Evolutionary conservation across 2,329 filamentous ascomycete genomes (phyloP).

Genomic region (Diaporthe amygdali): DNA sequence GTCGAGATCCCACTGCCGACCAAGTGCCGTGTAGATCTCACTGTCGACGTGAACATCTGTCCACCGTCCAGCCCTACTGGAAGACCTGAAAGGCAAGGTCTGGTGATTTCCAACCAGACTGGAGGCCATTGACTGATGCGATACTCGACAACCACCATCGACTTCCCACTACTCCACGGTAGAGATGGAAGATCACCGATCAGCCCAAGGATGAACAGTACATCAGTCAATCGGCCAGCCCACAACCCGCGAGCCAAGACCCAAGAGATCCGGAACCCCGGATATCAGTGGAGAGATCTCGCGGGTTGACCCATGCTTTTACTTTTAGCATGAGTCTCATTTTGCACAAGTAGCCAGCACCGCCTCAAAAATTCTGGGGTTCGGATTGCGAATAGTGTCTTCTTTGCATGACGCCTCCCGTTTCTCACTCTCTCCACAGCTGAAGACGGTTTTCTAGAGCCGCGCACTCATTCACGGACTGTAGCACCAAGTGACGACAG

Average conservation of each 20-base stretch:
- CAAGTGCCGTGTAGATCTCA: neutral
- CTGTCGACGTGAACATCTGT: neutral
- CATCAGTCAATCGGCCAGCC: neutral
- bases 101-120: neutral
- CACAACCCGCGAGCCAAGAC: neutral
- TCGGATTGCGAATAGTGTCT: no score
- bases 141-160: neutral
- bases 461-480: neutral
- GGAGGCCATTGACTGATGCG: neutral
- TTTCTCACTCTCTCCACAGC: no score
- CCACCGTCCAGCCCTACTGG: neutral
- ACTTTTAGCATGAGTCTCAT: neutral
- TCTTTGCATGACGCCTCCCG: no score
- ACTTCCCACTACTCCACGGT: neutral
- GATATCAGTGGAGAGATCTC: constrained; percentile 3
- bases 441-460: no score
- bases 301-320: neutral
- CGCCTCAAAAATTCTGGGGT: neutral
- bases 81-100: neutral
- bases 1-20: neutral
- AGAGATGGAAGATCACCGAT: neutral
- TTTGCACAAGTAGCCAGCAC: neutral
- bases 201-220: neutral
- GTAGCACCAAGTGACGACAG: neutral
- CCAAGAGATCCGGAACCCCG: neutral